Conservation (phyloP, 208 protist genomes). For the Trichomonas vaginalis region DNA sequence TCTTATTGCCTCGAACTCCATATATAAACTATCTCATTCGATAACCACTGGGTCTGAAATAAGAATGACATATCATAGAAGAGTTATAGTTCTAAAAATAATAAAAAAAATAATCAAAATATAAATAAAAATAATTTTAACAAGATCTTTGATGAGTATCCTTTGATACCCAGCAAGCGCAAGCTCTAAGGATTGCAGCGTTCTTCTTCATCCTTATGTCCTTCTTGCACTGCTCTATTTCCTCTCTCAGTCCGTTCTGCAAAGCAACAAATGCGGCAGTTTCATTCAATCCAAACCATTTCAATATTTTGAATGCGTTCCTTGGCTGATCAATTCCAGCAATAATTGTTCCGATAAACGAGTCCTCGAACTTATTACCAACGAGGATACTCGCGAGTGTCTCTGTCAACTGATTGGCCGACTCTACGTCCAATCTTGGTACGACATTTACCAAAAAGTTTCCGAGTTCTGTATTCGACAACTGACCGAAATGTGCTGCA, state of each 20-base stretch:
- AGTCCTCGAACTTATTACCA: not conserved
- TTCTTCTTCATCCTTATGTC: not conserved
- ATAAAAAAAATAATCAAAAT: too few species aligned
- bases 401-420: not conserved
- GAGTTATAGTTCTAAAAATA: too few species aligned
- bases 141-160: too few species aligned
- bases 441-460: not conserved
- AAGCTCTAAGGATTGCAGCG: not conserved
- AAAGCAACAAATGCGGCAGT: not conserved
- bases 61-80: too few species aligned
- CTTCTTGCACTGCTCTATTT: not conserved
- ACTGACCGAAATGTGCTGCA: not conserved
- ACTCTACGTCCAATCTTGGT: not conserved
- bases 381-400: not conserved
- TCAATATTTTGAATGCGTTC: not conserved
- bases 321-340: not conserved
- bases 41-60: too few species aligned
- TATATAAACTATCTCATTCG: too few species aligned
- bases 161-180: not conserved
- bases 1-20: too few species aligned
- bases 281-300: not conserved
- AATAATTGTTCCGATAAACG: not conserved
- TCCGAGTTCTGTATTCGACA: not conserved
- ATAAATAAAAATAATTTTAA: too few species aligned
- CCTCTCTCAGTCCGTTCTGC: not conserved